These are phyloP conservation scores for Melampsora larici-populina DNA, from an alignment of 1,284 basidiomycete genomes.

Conservation along the genomic window DNA sequence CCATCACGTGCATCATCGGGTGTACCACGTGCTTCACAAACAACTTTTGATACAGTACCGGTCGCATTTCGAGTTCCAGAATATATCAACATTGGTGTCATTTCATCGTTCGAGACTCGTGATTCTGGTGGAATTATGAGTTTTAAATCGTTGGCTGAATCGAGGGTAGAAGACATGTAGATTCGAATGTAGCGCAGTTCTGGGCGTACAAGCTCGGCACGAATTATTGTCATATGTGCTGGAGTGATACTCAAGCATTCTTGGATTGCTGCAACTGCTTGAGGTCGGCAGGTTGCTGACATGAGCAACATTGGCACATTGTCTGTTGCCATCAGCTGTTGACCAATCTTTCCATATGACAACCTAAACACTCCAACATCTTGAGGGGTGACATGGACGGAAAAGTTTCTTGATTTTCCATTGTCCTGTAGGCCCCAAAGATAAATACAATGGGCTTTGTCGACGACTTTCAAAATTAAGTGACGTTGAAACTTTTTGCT, in stretches of 20 bases:
- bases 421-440: neutral
- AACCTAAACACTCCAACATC: neutral
- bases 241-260: neutral
- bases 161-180: neutral
- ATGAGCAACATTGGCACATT: neutral
- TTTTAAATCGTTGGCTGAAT: neutral
- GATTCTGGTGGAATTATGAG: neutral
- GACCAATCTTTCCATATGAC: neutral
- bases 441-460: slow-evolving; percentile 17
- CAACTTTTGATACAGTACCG: neutral
- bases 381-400: neutral
- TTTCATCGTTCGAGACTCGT: neutral
- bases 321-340: neutral
- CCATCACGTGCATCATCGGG: neutral
- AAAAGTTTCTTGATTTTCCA: too few relatives aligned
- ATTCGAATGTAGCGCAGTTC: neutral
- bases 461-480: neutral
- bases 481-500: slow-evolving; percentile 1
- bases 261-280: slow-evolving; percentile 9
- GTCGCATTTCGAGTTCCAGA: slow-evolving; percentile 3
- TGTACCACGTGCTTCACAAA: neutral
- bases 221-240: neutral
- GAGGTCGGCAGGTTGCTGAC: slow-evolving; percentile 14
- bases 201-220: slow-evolving; percentile 1
- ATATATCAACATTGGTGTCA: slow-evolving; percentile 5